Percentiles rank a stretch among this genome's conserved stretches.
Evolutionary conservation across 2,329 filamentous ascomycete genomes (phyloP).

Genomic region (Apiospora koreana): DNA sequence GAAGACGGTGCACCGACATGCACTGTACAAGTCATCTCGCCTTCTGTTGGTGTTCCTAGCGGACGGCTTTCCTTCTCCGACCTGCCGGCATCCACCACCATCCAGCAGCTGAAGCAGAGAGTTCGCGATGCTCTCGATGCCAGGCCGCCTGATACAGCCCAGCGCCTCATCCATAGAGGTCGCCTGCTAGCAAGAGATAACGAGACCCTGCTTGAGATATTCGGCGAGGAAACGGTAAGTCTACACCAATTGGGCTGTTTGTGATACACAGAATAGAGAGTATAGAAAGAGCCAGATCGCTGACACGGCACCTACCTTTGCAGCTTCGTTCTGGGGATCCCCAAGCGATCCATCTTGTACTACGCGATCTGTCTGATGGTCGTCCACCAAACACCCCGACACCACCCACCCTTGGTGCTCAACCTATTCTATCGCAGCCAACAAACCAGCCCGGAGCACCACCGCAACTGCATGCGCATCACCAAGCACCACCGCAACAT

Average conservation of each 20-base stretch:
- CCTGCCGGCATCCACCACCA: conserved; percentile 51
- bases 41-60: conserved; percentile 53
- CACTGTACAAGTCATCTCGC: conserved; percentile 61
- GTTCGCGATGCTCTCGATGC: conserved; percentile 54
- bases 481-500: conserved; percentile 18
- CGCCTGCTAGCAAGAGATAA: conserved; percentile 55
- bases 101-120: conserved; percentile 58
- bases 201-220: conserved; percentile 57
- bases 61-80: conserved; percentile 48
- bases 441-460: conserved; percentile 21
- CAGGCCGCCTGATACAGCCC: conserved; percentile 53
- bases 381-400: conserved; percentile 21
- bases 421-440: conserved; percentile 12
- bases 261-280: background rate
- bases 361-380: conserved; percentile 31
- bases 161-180: conserved; percentile 63
- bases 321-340: conserved; percentile 19
- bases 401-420: conserved; percentile 14
- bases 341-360: conserved; percentile 34
- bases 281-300: conserved; percentile 2
- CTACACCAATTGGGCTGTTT: background rate
- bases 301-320: background rate
- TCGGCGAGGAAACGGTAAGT: conserved; percentile 56
- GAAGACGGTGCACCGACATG: conserved; percentile 39
- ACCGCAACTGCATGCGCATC: conserved; percentile 9